Percentiles rank a stretch among this genome's conserved stretches.
Evolutionary conservation across 257 asterid species (phyloP).

Genomic region (Linaria vulgaris): DNA sequence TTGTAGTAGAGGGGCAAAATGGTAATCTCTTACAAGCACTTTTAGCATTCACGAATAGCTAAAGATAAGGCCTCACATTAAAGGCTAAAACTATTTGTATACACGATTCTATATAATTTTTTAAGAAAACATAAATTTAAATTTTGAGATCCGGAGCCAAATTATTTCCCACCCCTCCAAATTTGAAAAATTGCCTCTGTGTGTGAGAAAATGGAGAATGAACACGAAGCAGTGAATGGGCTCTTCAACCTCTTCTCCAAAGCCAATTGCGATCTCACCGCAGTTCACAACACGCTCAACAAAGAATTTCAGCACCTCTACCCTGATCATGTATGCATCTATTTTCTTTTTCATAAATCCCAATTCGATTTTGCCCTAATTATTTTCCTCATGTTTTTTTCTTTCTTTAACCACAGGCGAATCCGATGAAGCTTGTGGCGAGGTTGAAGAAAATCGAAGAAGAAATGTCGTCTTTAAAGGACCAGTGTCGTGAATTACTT

Average conservation of each 20-base stretch:
- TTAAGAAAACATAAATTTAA: too few relatives aligned
- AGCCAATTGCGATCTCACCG: conserved; percentile 67
- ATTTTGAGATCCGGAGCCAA: too few relatives aligned
- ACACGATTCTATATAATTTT: too few relatives aligned
- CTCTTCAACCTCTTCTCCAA: conserved; percentile 60
- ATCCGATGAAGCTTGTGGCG: conserved; percentile 86
- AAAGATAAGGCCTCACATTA: too few relatives aligned
- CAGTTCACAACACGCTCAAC: conserved; percentile 64
- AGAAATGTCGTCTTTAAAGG: conserved; percentile 69
- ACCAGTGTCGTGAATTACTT: conserved; percentile 91
- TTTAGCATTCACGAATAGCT: too few relatives aligned
- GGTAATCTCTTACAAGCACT: too few relatives aligned
- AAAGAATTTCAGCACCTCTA: conserved; percentile 74
- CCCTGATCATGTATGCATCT: conserved; percentile 66
- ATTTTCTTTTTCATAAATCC: neutral
- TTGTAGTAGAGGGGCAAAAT: too few relatives aligned
- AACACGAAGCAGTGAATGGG: conserved; percentile 75
- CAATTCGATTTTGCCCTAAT: neutral
- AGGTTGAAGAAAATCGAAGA: conserved; percentile 82
- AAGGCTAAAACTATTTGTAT: too few relatives aligned
- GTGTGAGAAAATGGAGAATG: conserved; percentile 45
- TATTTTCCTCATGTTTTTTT: neutral
- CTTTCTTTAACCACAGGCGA: conserved; percentile 53
- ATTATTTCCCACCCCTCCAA: too few relatives aligned
- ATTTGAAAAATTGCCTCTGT: too few relatives aligned